These are phyloP conservation scores for Adenanthera pavonina DNA, from an alignment of 306 rosid species.

Conservation along the genomic window DNA sequence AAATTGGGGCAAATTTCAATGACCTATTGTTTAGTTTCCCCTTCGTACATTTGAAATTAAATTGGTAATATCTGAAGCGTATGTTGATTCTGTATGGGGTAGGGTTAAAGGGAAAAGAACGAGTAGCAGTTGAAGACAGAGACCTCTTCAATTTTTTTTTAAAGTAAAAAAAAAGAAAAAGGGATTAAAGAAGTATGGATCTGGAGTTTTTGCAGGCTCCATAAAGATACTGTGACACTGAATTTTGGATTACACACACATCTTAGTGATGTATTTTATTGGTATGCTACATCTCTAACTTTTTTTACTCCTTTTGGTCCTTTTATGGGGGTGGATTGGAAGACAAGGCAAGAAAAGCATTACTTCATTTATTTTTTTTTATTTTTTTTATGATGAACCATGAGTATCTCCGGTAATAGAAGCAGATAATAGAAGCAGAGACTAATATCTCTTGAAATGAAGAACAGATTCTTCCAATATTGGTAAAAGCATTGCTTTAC, in stretches of 20 bases:
- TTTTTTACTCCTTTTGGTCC: too few species aligned
- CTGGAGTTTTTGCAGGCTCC: slow-evolving; percentile 40
- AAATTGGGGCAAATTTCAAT: too few species aligned
- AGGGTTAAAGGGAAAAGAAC: slow-evolving; percentile 58
- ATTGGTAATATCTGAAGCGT: background rate
- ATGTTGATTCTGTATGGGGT: slow-evolving; percentile 44
- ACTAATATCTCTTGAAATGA: too few species aligned
- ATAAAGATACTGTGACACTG: slow-evolving; percentile 31
- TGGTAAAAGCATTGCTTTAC: too few species aligned
- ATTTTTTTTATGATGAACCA: too few species aligned
- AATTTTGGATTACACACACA: background rate
- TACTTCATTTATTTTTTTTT: too few species aligned
- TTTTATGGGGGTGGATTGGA: background rate
- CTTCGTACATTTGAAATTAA: too few species aligned
- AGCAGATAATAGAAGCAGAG: too few species aligned
- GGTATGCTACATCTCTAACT: too few species aligned
- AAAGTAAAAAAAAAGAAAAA: slow-evolving; percentile 13
- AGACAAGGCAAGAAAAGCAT: background rate
- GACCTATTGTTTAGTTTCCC: too few species aligned
- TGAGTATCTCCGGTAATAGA: too few species aligned
- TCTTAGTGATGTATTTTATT: background rate
- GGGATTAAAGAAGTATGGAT: slow-evolving; percentile 29
- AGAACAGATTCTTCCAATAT: too few species aligned
- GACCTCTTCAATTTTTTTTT: slow-evolving; percentile 24
- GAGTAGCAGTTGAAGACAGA: slow-evolving; percentile 37